Percentiles rank a stretch among this genome's conserved stretches.
phyloP scores from a whole-genome alignment of 352 stramenopile species.

The Phytophthora melonis region DNA sequence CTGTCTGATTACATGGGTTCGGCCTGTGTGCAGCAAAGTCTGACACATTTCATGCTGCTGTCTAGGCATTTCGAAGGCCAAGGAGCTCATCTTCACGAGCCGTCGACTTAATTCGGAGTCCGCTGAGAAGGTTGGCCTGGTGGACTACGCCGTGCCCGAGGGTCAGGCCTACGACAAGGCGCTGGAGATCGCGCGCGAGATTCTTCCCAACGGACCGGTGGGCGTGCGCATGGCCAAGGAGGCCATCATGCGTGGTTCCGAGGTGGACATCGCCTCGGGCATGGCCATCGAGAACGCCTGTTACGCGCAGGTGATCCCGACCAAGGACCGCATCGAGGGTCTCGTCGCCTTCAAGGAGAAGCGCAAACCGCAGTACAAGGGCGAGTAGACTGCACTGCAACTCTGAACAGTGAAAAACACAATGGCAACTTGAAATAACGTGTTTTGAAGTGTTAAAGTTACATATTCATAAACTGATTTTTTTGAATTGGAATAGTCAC shows the following conservation, averaged over 20 bases:
- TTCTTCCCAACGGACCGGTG: conserved; percentile 92
- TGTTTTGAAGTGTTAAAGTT: no score
- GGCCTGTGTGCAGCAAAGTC: background rate
- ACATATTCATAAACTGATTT: no score
- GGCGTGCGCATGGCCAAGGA: conserved; percentile 93
- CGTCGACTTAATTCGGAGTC: conserved; percentile 78
- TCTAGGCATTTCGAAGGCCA: conserved; percentile 87
- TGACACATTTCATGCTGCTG: background rate
- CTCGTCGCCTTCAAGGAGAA: conserved; percentile 94
- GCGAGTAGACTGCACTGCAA: conserved; percentile 58
- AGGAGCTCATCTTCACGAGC: conserved; percentile 95
- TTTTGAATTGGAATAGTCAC: background rate
- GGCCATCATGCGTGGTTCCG: conserved; percentile 87
- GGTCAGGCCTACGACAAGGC: conserved; percentile 76
- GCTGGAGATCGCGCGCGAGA: conserved; percentile 88
- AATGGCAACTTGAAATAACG: no score
- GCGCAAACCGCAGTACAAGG: conserved; percentile 91
- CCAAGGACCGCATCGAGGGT: conserved; percentile 94
- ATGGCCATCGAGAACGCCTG: conserved; percentile 93
- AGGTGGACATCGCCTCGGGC: conserved; percentile 83
- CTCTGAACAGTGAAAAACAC: no score
- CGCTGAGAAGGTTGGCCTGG: conserved; percentile 88
- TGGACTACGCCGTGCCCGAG: conserved; percentile 88
- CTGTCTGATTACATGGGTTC: background rate
- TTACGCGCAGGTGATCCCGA: conserved; percentile 93